These are phyloP conservation scores for Emergomyces africanus DNA, from an alignment of 2,329 filamentous ascomycete genomes.

Conservation along the genomic window DNA sequence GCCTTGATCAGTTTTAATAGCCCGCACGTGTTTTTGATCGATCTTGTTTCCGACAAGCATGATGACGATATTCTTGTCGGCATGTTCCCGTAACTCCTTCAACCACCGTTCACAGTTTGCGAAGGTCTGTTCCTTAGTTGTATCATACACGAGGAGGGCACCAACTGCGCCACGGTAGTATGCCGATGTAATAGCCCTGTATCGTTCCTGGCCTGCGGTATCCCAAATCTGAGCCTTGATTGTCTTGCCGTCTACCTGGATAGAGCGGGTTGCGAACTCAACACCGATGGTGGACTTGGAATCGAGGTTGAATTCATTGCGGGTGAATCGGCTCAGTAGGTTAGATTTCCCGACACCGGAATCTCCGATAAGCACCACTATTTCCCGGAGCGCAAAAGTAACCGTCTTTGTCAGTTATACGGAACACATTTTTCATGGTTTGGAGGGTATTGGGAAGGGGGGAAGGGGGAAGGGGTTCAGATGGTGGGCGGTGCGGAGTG, in stretches of 20 bases:
- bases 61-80: slow-evolving; percentile 97
- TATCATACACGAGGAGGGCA: slow-evolving; percentile 96
- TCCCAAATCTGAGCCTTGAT: slow-evolving; percentile 99
- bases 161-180: slow-evolving; percentile 98
- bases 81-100: slow-evolving; percentile 96
- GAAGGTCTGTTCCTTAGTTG: slow-evolving; percentile 99
- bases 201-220: slow-evolving; percentile 96
- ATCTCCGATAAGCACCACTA: slow-evolving; percentile 98
- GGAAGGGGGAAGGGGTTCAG: neutral
- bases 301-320: slow-evolving; percentile 99
- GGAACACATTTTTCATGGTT: neutral
- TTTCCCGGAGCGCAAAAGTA: slow-evolving; percentile 9
- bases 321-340: slow-evolving; percentile 96
- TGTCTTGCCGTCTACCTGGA: slow-evolving; percentile 98
- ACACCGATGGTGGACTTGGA: slow-evolving; percentile 99
- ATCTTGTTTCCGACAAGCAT: slow-evolving; percentile 99
- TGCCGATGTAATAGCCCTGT: slow-evolving; percentile 96
- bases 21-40: slow-evolving; percentile 96
- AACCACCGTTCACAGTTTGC: slow-evolving; percentile 98
- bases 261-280: slow-evolving; percentile 96
- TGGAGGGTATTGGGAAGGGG: neutral
- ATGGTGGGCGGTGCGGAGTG: slow-evolving; percentile 13
- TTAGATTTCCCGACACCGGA: slow-evolving; percentile 99
- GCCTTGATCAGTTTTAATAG: slow-evolving; percentile 93
- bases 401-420: neutral